Evolutionary conservation across 164 flowering plant genomes (phyloP), one percentile per base, ranked within the genome.

Genomic region (Taxillus chinensis): DNA sequence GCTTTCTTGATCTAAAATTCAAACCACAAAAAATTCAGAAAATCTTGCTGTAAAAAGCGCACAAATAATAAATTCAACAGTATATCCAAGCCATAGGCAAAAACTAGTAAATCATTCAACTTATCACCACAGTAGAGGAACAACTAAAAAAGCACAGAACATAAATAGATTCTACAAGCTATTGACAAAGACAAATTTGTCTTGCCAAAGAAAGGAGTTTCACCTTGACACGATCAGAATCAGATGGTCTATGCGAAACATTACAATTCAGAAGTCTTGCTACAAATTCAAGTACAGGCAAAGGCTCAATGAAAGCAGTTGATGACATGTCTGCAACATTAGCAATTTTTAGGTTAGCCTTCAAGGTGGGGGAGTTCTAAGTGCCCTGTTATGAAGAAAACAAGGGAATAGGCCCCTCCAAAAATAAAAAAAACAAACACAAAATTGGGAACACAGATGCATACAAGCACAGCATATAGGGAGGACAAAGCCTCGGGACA

Each of bases 281-380:
- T 1, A 86, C 86, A 81, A 85, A 86, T 11, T 89, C 96, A 14
- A 85, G 73, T 0, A 85, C 92, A 12, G 85, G 90, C 10, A 89
- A 80, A 9, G 96, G 82, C 68, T 89, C 91, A 53, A 83, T 82
- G 63, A 86, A 89, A 11, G 92, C 89, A 59, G 83, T 72, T 6
- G 87, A 64, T 7, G 92, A 74, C 85, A 83, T 80, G 63, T 89
- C 90, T 88, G 73, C 8, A 51, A 27, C 27, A 27, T 27, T 27
- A 39, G 39, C 14, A 27, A 27, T 27, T 27, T 27, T 27, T 27
- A 27, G 27, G 27, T 27, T 27, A 27, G 27, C 27, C 27, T 27
- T 27, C 27, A 27, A 0, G 27, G 27, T 27, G 27, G 27, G 27
- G 27, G 27, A 27, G 27, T 27, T 27, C 27, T 27, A 27, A 27